Conservation (phyloP, 495 filamentous ascomycete species). For the Podospora fimiseda region DNA sequence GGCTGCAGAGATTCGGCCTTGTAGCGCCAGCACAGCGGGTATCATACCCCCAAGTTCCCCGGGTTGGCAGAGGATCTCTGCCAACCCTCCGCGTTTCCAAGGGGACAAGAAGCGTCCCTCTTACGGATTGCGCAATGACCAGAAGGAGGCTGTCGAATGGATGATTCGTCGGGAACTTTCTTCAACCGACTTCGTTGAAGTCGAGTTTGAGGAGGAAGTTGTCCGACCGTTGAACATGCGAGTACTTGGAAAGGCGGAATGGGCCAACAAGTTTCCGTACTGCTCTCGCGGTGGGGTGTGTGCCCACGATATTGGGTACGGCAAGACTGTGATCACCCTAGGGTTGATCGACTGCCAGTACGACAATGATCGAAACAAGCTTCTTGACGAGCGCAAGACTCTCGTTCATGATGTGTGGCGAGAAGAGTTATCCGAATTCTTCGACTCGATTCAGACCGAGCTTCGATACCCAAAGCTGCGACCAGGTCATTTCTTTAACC, state of each 20-base stretch:
- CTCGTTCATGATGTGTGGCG: conserved; percentile 5
- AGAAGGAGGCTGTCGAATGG: conserved; percentile 45
- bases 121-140: conserved; percentile 9
- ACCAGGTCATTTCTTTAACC: conserved; percentile 31
- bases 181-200: conserved; percentile 48
- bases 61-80: too few relatives aligned
- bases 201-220: conserved; percentile 63
- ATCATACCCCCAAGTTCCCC: too few relatives aligned
- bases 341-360: conserved; percentile 53
- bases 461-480: background rate
- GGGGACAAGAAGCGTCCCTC: background rate
- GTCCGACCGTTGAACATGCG: conserved; percentile 55
- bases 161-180: conserved; percentile 56
- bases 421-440: conserved; percentile 6
- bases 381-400: conserved; percentile 9
- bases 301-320: conserved; percentile 73
- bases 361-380: conserved; percentile 19
- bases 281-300: conserved; percentile 60
- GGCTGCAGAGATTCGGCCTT: background rate
- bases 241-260: conserved; percentile 52
- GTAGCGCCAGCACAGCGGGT: too few relatives aligned
- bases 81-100: conserved; percentile 5
- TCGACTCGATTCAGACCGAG: too few relatives aligned
- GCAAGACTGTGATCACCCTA: conserved; percentile 72
- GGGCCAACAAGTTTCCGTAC: conserved; percentile 25